These are phyloP conservation scores for Plasmopara halstedii DNA, from an alignment of 352 stramenopile genomes.

Conservation along the genomic window DNA sequence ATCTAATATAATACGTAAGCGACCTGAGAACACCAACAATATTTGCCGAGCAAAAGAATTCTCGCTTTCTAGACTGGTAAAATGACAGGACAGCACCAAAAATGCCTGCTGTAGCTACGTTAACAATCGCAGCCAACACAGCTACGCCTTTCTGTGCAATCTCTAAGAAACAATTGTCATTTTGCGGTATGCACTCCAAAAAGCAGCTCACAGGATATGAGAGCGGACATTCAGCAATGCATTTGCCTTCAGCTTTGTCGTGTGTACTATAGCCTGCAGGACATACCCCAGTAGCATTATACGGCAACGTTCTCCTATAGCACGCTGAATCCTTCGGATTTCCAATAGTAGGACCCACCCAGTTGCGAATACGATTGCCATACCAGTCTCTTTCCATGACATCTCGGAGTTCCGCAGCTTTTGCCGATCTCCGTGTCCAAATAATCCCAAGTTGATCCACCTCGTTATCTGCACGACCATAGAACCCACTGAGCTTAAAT, in stretches of 20 bases:
- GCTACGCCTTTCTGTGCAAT: not conserved
- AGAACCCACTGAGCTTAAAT: slow-evolving; percentile 15
- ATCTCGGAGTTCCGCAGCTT: slow-evolving; percentile 8
- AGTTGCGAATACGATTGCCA: slow-evolving; percentile 17
- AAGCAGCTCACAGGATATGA: not conserved
- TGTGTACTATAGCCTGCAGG: slow-evolving; percentile 6
- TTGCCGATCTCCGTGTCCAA: slow-evolving; percentile 14
- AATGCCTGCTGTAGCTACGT: slow-evolving; percentile 15
- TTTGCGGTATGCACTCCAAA: slow-evolving; percentile 1
- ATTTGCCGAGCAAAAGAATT: slow-evolving; percentile 17
- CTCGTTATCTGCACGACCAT: slow-evolving; percentile 6
- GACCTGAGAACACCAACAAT: slow-evolving; percentile 14
- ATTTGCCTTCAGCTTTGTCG: slow-evolving; percentile 1
- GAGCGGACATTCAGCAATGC: slow-evolving; percentile 4
- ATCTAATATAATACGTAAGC: slow-evolving; percentile 13
- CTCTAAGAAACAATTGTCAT: not conserved
- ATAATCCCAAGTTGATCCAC: slow-evolving; percentile 21
- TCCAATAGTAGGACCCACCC: slow-evolving; percentile 11
- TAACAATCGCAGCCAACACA: slow-evolving; percentile 9
- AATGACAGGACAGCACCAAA: slow-evolving; percentile 6
- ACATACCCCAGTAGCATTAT: slow-evolving; percentile 7
- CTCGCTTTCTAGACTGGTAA: not conserved
- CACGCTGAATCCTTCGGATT: slow-evolving; percentile 10
- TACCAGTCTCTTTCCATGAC: slow-evolving; percentile 13
- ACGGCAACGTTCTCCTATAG: slow-evolving; percentile 9